Base-by-base conservation (phyloP, 306 rosid species). In the Gastrolobium bilobum region DNA sequence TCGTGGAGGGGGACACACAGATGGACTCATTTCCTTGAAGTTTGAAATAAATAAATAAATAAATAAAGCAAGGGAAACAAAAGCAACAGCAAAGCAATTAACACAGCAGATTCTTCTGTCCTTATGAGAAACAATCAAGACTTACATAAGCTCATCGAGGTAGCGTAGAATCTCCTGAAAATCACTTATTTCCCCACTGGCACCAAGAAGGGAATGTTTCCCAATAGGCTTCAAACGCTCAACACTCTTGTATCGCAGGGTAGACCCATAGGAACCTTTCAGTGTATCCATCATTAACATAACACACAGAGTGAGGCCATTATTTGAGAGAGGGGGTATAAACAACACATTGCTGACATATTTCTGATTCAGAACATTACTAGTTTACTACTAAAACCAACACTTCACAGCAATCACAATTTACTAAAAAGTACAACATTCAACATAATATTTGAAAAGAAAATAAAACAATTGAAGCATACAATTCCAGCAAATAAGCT, bases 161-260 rank as follows among this genome's bases (percentile, higher is more conserved):
- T 86, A 81, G 50, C 85, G 88, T 50, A 91, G 56, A 46, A 93
- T 81, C 89, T 93, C 95, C 88, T 93, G 99, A 79, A 92, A 95
- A 51, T 95, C 99, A 84, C 99, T 95, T 61, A 95, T 83, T 88
- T 95, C 99, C 68, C 99, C 99, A 42, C 96, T 95, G 60, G 93
- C 99, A 37, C 98, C 97, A 10, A 95, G 90, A 68, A 95, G 92
- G 69, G 97, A 88, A 86, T 93, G 98, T 35, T 95, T 95, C 73
- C 98, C 98, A 66, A 93, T 61, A 15, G 94, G 87, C 88, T 92
- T 95, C 82, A 95, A 62, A 47, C 99, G 88, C 70, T 90, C 98
- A 58, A 95, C 87, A 50, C 93, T 93, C 90, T 95, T 95, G 84
- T 93, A 93, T 46, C 99, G 90, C 88, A 93, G 84, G 30, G 98